Evolutionary conservation across 345 rosid species (phyloP).

Genomic region (Eucalyptus cloeziana): DNA sequence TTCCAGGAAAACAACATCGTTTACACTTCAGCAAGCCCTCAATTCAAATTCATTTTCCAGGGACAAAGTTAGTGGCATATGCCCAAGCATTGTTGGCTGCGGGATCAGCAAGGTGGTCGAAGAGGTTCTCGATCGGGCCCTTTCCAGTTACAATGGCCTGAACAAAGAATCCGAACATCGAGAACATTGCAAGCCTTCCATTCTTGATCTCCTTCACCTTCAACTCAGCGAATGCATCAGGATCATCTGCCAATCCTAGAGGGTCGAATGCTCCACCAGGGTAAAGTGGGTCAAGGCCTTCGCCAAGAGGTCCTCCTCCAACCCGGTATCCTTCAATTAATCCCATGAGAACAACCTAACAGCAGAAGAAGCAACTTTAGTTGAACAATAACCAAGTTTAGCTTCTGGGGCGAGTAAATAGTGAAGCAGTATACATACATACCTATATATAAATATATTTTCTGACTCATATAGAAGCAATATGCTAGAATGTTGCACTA

Average conservation of each 20-base stretch:
- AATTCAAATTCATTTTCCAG: constrained; percentile 52
- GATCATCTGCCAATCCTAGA: constrained; percentile 85
- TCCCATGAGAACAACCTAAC: constrained; percentile 80
- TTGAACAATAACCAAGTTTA: background rate
- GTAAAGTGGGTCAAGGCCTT: constrained; percentile 92
- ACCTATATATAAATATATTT: background rate
- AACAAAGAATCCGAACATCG: constrained; percentile 92
- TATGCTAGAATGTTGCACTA: background rate
- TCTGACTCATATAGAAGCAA: background rate
- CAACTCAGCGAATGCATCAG: constrained; percentile 87
- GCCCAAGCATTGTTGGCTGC: constrained; percentile 96
- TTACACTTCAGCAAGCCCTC: background rate
- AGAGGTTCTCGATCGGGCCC: constrained; percentile 90
- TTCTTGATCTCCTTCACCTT: constrained; percentile 97
- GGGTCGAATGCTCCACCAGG: constrained; percentile 98
- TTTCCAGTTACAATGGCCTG: constrained; percentile 96
- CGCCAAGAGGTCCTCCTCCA: constrained; percentile 96
- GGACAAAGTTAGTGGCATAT: constrained; percentile 92
- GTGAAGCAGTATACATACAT: background rate
- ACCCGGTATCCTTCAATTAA: constrained; percentile 89
- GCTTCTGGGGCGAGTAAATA: background rate
- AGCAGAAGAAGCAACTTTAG: background rate
- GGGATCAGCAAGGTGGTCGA: constrained; percentile 85
- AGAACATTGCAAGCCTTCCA: constrained; percentile 87
- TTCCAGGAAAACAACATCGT: background rate